phyloP scores from a whole-genome alignment of 805 yeast genomes.

The Lachancea meyersii region DNA sequence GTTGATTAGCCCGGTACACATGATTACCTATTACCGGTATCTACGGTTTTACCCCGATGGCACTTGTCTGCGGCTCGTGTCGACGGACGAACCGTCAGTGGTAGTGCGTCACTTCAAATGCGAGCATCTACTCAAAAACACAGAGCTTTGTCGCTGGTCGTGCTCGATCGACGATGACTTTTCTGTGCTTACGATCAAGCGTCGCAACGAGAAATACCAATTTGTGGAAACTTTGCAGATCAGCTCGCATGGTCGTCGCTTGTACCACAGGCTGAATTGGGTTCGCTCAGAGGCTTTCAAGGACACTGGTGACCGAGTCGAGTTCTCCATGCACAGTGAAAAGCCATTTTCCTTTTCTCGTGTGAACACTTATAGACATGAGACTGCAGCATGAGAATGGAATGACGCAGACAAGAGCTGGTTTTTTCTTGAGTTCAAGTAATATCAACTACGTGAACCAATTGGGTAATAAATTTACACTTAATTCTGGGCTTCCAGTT shows the following conservation, averaged over 20 bases:
- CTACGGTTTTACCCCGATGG: slow-evolving; percentile 78
- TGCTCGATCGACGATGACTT: slow-evolving; percentile 46
- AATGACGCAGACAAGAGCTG: too few relatives aligned
- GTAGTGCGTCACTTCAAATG: slow-evolving; percentile 53
- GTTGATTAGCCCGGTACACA: slow-evolving; percentile 70
- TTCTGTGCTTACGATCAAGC: slow-evolving; percentile 47
- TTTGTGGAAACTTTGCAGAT: slow-evolving; percentile 62
- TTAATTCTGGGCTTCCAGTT: too few relatives aligned
- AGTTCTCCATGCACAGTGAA: slow-evolving; percentile 60
- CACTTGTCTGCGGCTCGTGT: slow-evolving; percentile 57
- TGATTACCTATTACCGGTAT: slow-evolving; percentile 85
- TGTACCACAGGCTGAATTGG: slow-evolving; percentile 74
- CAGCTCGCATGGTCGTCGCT: slow-evolving; percentile 51
- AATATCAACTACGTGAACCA: too few relatives aligned
- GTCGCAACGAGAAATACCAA: slow-evolving; percentile 53
- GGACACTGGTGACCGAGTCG: slow-evolving; percentile 49
- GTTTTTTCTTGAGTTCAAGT: too few relatives aligned
- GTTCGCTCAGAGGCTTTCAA: slow-evolving; percentile 50
- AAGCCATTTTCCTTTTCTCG: slow-evolving; percentile 72
- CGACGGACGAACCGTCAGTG: slow-evolving; percentile 62
- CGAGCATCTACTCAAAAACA: slow-evolving; percentile 31
- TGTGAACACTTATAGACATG: slow-evolving; percentile 37
- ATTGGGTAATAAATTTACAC: too few relatives aligned
- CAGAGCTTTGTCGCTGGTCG: slow-evolving; percentile 51
- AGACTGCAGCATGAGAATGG: background rate